These are phyloP conservation scores for Diaporthe sp. DNA, from an alignment of 2,329 filamentous ascomycete genomes.

Conservation along the genomic window DNA sequence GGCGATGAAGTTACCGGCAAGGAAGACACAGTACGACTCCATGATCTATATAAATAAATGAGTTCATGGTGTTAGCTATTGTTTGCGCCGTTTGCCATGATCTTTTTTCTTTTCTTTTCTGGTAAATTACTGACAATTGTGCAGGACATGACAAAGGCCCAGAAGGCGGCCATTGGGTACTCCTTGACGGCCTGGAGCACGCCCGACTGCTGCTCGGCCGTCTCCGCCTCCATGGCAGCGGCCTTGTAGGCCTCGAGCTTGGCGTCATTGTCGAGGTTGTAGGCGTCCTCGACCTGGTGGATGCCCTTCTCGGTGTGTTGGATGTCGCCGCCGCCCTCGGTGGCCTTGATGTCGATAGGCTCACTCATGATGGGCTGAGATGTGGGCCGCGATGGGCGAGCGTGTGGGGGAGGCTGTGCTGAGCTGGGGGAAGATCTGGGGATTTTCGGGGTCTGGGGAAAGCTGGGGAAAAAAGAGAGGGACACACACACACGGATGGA, in stretches of 20 bases:
- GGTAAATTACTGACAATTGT: conserved; percentile 53
- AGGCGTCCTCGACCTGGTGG: conserved; percentile 14
- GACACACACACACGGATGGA: too few species aligned
- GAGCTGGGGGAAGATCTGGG: not conserved
- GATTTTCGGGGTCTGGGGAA: not conserved
- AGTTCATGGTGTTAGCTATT: conserved; percentile 39
- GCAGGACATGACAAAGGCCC: conserved; percentile 55
- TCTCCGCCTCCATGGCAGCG: conserved; percentile 70
- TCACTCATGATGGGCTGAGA: conserved; percentile 20
- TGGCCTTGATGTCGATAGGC: conserved; percentile 6
- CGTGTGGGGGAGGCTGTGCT: not conserved
- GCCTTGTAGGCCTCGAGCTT: conserved; percentile 58
- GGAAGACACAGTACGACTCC: conserved; percentile 74
- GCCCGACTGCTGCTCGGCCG: conserved; percentile 50
- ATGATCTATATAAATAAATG: conserved; percentile 70
- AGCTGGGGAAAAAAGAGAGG: not conserved
- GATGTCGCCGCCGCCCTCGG: conserved; percentile 7
- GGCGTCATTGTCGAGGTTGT: conserved; percentile 52
- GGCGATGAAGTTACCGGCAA: conserved; percentile 71
- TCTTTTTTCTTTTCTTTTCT: too few species aligned
- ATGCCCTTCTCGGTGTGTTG: conserved; percentile 19
- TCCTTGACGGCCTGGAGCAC: conserved; percentile 50
- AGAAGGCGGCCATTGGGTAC: conserved; percentile 53
- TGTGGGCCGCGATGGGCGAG: not conserved
- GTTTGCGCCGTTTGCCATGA: conserved; percentile 27